A percentile compares a stretch with the other conserved stretches of the same genome.
Evolutionary conservation across 2,329 filamentous ascomycete genomes (phyloP).

Genomic region (Pseudogymnoascus sp.): DNA sequence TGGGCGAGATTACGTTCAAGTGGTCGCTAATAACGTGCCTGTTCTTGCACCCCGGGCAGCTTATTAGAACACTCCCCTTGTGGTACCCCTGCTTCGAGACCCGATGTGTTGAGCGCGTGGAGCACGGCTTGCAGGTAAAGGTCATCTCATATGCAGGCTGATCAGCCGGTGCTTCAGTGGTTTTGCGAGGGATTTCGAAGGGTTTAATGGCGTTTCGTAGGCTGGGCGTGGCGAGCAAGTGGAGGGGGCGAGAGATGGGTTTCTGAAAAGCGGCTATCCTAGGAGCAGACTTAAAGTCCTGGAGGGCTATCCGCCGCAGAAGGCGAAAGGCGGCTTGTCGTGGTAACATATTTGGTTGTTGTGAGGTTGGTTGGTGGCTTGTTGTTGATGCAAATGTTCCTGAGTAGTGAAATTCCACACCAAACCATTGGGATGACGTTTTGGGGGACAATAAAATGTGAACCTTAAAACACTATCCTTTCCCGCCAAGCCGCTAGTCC

Average conservation of each 20-base stretch:
- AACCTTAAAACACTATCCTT: conserved; percentile 6
- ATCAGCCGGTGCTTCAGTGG: not conserved
- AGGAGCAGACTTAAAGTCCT: not conserved
- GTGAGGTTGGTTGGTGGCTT: not conserved
- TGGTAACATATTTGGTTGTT: not conserved
- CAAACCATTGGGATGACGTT: conserved; percentile 2
- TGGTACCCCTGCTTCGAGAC: conserved; percentile 95
- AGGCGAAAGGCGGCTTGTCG: conserved; percentile 15
- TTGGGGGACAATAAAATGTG: not conserved
- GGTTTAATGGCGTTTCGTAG: conserved; percentile 2
- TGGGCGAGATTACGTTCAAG: conserved; percentile 43
- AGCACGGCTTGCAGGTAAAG: conserved; percentile 88
- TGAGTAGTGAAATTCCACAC: not conserved
- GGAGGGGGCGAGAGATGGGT: not conserved
- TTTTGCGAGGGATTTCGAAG: not conserved
- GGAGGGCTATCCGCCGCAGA: conserved; percentile 7
- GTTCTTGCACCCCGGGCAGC: conserved; percentile 77
- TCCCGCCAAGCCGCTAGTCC: not conserved
- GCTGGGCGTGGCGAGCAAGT: conserved; percentile 1
- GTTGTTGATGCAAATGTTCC: not conserved
- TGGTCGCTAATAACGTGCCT: conserved; percentile 90
- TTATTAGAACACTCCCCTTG: conserved; percentile 77
- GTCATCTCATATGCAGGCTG: conserved; percentile 72
- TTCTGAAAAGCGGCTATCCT: not conserved
- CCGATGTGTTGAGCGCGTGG: conserved; percentile 68